These are phyloP conservation scores for Tricholoma saponaceum DNA, from an alignment of 768 basidiomycete species.

Conservation along the genomic window DNA sequence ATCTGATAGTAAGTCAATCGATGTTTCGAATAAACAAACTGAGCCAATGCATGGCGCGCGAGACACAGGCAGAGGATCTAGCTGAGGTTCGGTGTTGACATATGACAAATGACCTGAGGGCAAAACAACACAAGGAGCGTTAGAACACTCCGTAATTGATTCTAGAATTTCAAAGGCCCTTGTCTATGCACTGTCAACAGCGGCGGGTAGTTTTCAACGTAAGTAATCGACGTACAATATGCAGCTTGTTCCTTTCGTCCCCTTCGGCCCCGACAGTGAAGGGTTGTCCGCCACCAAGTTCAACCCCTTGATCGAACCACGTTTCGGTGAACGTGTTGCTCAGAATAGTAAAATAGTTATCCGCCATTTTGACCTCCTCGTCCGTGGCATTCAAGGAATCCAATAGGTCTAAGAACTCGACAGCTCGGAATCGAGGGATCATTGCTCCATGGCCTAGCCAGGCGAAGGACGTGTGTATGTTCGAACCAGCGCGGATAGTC, in stretches of 20 bases:
- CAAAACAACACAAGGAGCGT: background rate
- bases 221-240: slow-evolving; percentile 45
- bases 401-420: slow-evolving; percentile 48
- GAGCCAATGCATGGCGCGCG: slow-evolving; percentile 39
- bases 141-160: slow-evolving; percentile 17
- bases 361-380: slow-evolving; percentile 60
- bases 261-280: slow-evolving; percentile 62
- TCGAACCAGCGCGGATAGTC: slow-evolving; percentile 30
- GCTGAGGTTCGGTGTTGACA: slow-evolving; percentile 13
- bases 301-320: slow-evolving; percentile 64
- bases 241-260: slow-evolving; percentile 48
- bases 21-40: slow-evolving; percentile 50
- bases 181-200: slow-evolving; percentile 24
- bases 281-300: slow-evolving; percentile 53
- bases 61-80: slow-evolving; percentile 8
- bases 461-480: slow-evolving; percentile 52
- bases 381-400: slow-evolving; percentile 36
- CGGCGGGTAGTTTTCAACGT: background rate
- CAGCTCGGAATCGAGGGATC: slow-evolving; percentile 37
- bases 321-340: slow-evolving; percentile 51
- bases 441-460: slow-evolving; percentile 68
- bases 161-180: slow-evolving; percentile 45
- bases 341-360: slow-evolving; percentile 64
- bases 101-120: slow-evolving; percentile 17
- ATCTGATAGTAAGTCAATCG: slow-evolving; percentile 41